Conservation (phyloP, 2,329 filamentous ascomycete genomes). For the Triangularia setosa region DNA sequence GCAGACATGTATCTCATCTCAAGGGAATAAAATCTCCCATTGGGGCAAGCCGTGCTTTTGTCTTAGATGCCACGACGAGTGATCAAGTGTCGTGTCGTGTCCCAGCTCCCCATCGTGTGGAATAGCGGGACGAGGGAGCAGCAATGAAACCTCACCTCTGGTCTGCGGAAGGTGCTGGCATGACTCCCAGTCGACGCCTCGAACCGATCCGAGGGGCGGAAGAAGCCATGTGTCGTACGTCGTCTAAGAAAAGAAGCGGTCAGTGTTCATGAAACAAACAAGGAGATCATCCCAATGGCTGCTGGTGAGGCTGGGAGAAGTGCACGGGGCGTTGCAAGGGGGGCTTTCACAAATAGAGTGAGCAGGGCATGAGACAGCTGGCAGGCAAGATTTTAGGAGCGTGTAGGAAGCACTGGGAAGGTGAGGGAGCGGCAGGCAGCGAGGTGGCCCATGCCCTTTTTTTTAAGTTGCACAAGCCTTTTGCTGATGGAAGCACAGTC, state of each 20-base stretch:
- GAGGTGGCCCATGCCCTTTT: background rate
- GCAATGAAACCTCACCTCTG: background rate
- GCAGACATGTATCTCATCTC: background rate
- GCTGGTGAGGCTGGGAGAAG: background rate
- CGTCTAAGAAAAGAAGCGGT: slow-evolving; percentile 11
- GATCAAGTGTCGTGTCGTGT: background rate
- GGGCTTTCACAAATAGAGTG: background rate
- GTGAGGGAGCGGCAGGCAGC: background rate
- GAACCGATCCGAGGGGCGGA: background rate
- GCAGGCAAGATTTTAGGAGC: background rate
- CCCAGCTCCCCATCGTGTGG: background rate
- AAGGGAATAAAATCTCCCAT: background rate
- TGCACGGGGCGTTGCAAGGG: background rate
- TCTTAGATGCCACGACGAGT: background rate
- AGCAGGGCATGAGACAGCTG: background rate
- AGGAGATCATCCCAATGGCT: background rate
- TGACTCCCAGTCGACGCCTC: background rate
- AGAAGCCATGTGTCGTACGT: background rate
- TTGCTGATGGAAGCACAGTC: background rate
- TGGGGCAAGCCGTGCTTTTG: background rate
- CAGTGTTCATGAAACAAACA: slow-evolving; percentile 1
- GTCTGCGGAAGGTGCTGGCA: background rate
- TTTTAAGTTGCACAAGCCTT: background rate
- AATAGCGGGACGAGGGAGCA: background rate
- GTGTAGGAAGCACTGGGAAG: background rate